phyloP scores from a whole-genome alignment of 345 rosid species.

The Rhizophora mangle region DNA sequence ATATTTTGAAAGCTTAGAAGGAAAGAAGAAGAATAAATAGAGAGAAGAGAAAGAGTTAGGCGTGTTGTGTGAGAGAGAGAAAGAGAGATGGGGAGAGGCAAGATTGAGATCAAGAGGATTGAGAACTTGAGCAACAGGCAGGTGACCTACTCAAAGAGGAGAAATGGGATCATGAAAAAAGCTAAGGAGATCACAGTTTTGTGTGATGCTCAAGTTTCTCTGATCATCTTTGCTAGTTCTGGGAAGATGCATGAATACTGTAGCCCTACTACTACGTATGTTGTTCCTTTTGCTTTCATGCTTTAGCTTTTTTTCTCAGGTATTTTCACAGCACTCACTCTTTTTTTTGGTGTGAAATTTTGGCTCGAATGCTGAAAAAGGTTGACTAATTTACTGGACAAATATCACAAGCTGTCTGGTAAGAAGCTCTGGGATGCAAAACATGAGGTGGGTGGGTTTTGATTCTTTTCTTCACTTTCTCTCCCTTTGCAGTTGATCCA shows the following conservation, averaged over 20 bases:
- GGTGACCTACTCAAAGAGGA: slow-evolving; percentile 76
- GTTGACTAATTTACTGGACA: slow-evolving; percentile 68
- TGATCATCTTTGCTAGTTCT: slow-evolving; percentile 56
- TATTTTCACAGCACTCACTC: neutral
- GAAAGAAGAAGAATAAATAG: slow-evolving; percentile 13
- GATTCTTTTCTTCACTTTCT: neutral
- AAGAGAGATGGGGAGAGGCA: slow-evolving; percentile 67
- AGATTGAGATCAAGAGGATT: slow-evolving; percentile 78
- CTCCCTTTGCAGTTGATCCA: neutral
- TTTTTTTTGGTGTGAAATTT: neutral
- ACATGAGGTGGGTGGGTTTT: slow-evolving; percentile 68
- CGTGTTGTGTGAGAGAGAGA: no score
- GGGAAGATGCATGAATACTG: slow-evolving; percentile 68
- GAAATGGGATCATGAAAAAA: slow-evolving; percentile 66
- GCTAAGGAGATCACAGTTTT: slow-evolving; percentile 67
- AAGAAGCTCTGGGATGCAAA: slow-evolving; percentile 91
- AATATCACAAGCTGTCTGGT: slow-evolving; percentile 70
- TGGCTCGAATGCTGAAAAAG: slow-evolving; percentile 26
- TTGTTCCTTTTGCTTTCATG: neutral
- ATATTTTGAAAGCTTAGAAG: slow-evolving; percentile 12
- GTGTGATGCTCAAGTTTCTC: slow-evolving; percentile 76
- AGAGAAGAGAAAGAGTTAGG: slow-evolving; percentile 2
- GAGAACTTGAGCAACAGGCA: slow-evolving; percentile 75
- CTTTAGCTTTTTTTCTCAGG: neutral
- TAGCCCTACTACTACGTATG: slow-evolving; percentile 56